Evolutionary conservation across 371 early-diverging fungal genomes (phyloP).

Genomic region (Syncephalis fuscata): DNA sequence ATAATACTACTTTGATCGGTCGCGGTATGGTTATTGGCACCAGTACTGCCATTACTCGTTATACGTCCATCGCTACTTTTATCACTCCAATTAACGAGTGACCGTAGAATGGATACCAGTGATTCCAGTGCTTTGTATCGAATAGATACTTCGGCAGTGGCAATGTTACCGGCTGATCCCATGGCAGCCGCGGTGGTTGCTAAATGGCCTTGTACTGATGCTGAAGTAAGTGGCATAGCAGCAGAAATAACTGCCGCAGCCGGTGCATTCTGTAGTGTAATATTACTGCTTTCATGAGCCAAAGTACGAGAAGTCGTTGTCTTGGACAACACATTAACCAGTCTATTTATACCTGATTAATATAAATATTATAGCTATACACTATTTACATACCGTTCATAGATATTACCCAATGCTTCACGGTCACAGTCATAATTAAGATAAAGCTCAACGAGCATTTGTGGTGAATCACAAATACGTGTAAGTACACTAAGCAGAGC

Average conservation of each 20-base stretch:
- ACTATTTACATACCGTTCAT: constrained; percentile 18
- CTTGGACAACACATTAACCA: constrained; percentile 33
- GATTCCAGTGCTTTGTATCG: constrained; percentile 30
- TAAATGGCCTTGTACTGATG: neutral
- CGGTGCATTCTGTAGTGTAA: too few species aligned
- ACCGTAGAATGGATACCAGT: constrained; percentile 28
- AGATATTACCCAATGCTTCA: constrained; percentile 27
- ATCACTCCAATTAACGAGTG: constrained; percentile 36
- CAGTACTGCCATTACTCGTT: constrained; percentile 1
- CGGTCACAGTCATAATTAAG: constrained; percentile 91
- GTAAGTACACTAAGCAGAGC: constrained; percentile 21
- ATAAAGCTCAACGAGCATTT: constrained; percentile 83
- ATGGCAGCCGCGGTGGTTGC: neutral
- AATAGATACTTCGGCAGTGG: constrained; percentile 12
- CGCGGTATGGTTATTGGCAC: too few species aligned
- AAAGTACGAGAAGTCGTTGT: constrained; percentile 22
- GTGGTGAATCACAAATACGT: constrained; percentile 54
- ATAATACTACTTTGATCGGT: neutral
- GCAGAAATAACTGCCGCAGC: too few species aligned
- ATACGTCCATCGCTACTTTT: neutral
- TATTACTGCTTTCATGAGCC: too few species aligned
- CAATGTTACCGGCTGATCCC: neutral
- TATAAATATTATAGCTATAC: neutral
- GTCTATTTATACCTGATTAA: neutral
- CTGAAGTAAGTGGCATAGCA: neutral